Conservation (phyloP, 345 rosid genomes). For the Syzygium aqueum region DNA sequence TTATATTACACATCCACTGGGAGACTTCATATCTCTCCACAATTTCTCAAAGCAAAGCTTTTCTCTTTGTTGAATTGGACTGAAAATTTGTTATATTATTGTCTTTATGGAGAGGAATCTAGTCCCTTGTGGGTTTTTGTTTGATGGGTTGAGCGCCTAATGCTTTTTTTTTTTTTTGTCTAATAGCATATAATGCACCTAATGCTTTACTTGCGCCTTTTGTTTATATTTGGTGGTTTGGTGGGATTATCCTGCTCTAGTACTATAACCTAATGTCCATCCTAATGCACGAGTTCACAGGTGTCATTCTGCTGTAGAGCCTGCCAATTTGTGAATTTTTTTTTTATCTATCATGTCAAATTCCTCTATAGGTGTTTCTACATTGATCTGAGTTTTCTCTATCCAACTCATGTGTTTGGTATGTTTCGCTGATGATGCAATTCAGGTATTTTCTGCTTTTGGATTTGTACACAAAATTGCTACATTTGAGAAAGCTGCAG, state of each 20-base stretch:
- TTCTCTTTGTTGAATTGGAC: conserved; percentile 4
- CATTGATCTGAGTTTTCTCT: neutral
- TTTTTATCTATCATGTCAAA: neutral
- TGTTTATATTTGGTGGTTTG: conserved; percentile 22
- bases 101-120: neutral
- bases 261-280: conserved; percentile 44
- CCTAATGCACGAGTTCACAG: conserved; percentile 65
- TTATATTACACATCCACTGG: neutral
- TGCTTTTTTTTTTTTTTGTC: neutral
- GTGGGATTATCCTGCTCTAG: conserved; percentile 48
- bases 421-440: neutral
- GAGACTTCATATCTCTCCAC: neutral
- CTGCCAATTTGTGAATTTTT: conserved; percentile 2
- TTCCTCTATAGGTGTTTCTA: neutral
- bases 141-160: neutral
- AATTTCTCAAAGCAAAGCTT: neutral
- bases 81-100: conserved; percentile 5
- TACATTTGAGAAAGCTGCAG: conserved; percentile 94
- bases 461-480: conserved; percentile 98
- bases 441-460: conserved; percentile 92
- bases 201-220: neutral
- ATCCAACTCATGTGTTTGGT: conserved; percentile 18
- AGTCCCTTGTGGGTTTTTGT: neutral
- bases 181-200: neutral
- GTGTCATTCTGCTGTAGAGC: conserved; percentile 73